Conservation (phyloP, 352 stramenopile genomes). For the Bremia lactucae region DNA sequence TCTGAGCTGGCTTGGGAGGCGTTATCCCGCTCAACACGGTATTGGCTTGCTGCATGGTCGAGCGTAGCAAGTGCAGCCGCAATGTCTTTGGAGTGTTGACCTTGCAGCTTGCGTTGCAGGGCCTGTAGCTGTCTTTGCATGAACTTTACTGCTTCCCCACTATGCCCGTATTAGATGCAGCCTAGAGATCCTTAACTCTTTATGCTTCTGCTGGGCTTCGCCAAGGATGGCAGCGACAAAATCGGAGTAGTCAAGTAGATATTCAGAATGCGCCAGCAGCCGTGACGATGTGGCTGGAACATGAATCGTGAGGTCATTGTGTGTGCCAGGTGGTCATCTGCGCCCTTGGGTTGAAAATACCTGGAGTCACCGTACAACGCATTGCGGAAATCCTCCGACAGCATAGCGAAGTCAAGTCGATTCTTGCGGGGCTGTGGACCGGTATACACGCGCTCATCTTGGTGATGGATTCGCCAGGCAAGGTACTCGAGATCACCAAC, state of each 20-base stretch:
- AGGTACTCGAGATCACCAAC: background rate
- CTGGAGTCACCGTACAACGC: background rate
- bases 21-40: background rate
- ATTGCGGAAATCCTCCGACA: background rate
- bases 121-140: background rate
- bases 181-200: background rate
- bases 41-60: background rate
- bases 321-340: background rate
- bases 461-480: background rate
- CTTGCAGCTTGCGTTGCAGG: background rate
- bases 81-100: background rate
- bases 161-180: background rate
- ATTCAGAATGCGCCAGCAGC: background rate
- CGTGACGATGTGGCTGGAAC: background rate
- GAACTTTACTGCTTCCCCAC: background rate
- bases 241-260: background rate
- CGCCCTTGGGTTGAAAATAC: background rate
- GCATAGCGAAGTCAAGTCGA: background rate
- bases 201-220: background rate
- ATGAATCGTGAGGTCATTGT: background rate
- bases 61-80: background rate
- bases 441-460: background rate
- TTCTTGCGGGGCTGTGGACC: background rate
- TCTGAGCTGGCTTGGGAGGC: background rate
- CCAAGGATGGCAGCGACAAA: background rate